Conservation (phyloP, 2,329 filamentous ascomycete genomes). For the Ceratocystis papillata region DNA sequence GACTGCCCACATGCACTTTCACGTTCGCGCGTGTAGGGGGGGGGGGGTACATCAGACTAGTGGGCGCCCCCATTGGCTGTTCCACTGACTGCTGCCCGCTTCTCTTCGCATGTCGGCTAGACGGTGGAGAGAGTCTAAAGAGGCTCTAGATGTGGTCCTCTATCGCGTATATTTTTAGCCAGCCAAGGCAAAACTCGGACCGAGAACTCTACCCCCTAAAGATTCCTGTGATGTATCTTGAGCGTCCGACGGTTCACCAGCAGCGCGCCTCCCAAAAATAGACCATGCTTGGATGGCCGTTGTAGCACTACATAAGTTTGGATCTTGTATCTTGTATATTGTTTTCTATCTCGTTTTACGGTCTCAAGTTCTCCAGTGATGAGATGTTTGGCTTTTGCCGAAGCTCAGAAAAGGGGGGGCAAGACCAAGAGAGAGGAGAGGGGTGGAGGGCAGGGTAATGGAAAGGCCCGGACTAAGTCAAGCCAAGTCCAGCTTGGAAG, state of each 20-base stretch:
- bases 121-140: too few relatives aligned
- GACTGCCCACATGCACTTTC: background rate
- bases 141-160: too few relatives aligned
- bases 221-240: too few relatives aligned
- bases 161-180: too few relatives aligned
- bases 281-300: background rate
- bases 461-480: slow-evolving; percentile 1
- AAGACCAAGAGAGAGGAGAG: background rate
- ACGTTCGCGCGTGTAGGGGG: too few relatives aligned
- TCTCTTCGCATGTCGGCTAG: background rate
- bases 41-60: too few relatives aligned
- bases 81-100: background rate
- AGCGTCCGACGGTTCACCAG: too few relatives aligned
- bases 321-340: background rate
- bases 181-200: too few relatives aligned
- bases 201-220: too few relatives aligned
- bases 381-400: background rate
- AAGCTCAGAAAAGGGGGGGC: background rate
- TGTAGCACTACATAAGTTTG: background rate
- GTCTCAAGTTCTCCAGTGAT: background rate
- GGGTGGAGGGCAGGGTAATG: background rate
- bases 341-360: background rate
- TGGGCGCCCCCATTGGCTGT: background rate
- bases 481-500: slow-evolving; percentile 1
- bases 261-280: slow-evolving; percentile 1